Percentiles rank a stretch among this genome's conserved stretches.
phyloP scores from a whole-genome alignment of 2,329 filamentous ascomycete species.

The Alternaria arbusti region DNA sequence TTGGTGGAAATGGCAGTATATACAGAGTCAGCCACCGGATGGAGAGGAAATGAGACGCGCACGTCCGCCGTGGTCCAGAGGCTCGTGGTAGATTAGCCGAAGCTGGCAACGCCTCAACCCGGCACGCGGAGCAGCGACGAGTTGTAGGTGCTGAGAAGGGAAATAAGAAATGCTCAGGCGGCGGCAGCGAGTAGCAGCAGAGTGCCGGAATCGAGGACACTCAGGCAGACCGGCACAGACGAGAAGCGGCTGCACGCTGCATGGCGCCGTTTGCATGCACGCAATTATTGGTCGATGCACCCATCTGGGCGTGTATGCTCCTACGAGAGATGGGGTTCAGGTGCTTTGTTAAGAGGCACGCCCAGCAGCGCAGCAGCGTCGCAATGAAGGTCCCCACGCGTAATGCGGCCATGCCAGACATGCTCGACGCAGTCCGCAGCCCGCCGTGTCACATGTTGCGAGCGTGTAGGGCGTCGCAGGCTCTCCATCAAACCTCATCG shows the following conservation, averaged over 20 bases:
- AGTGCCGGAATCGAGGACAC: neutral
- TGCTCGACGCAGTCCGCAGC: slow-evolving; percentile 4
- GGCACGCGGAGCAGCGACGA: slow-evolving; percentile 19
- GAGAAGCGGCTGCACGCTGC: slow-evolving; percentile 14
- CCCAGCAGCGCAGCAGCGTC: slow-evolving; percentile 9
- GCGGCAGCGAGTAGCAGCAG: neutral
- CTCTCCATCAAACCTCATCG: slow-evolving; percentile 27
- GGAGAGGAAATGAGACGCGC: neutral
- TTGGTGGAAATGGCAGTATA: neutral
- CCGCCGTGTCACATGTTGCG: neutral
- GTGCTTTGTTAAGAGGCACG: slow-evolving; percentile 18
- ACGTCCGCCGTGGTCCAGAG: neutral
- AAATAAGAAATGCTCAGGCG: slow-evolving; percentile 8
- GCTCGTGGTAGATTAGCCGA: slow-evolving; percentile 22
- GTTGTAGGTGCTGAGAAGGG: slow-evolving; percentile 6
- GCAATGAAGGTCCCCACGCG: slow-evolving; percentile 15
- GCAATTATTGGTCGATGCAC: slow-evolving; percentile 18
- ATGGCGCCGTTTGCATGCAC: slow-evolving; percentile 11
- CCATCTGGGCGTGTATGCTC: slow-evolving; percentile 19
- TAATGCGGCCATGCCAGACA: slow-evolving; percentile 3
- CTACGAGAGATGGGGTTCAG: slow-evolving; percentile 21
- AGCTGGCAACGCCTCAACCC: slow-evolving; percentile 22
- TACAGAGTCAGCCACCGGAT: neutral
- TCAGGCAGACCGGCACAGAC: slow-evolving; percentile 1
- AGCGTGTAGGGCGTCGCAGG: slow-evolving; percentile 6